Evolutionary conservation across 2,329 filamentous ascomycete species (phyloP).

Genomic region (Cladorrhinum sp.): DNA sequence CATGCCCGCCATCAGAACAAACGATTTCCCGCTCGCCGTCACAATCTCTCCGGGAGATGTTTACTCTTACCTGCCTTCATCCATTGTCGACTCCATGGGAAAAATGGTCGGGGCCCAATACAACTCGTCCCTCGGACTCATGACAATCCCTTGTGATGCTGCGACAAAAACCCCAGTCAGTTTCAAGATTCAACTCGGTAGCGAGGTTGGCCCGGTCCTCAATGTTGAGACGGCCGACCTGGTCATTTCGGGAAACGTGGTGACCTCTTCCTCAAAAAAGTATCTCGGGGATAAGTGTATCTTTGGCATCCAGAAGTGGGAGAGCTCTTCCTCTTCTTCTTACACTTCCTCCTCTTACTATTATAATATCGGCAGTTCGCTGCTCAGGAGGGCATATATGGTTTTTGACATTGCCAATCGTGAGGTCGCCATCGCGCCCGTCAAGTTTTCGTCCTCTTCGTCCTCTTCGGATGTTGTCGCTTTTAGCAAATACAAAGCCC

Average conservation of each 20-base stretch:
- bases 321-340: neutral
- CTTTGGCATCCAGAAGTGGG: constrained; percentile 33
- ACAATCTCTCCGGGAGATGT: constrained; percentile 25
- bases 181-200: constrained; percentile 30
- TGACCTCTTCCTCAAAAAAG: neutral
- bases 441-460: constrained; percentile 25
- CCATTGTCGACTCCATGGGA: constrained; percentile 30
- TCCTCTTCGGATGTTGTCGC: constrained; percentile 26
- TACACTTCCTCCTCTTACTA: constrained; percentile 1
- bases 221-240: constrained; percentile 30
- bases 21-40: constrained; percentile 24
- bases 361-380: constrained; percentile 26
- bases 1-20: constrained; percentile 16
- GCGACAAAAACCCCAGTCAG: constrained; percentile 21
- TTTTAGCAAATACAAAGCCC: constrained; percentile 29
- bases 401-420: constrained; percentile 34
- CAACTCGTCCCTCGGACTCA: constrained; percentile 9
- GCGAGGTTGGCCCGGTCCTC: constrained; percentile 29
- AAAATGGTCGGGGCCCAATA: constrained; percentile 29
- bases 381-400: constrained; percentile 34
- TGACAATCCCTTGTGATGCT: constrained; percentile 30
- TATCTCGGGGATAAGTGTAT: constrained; percentile 24
- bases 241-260: constrained; percentile 11
- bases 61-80: constrained; percentile 28
- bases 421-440: constrained; percentile 33